Base-by-base conservation (phyloP, 495 filamentous ascomycete genomes). In the Penicillium flavigenum region DNA sequence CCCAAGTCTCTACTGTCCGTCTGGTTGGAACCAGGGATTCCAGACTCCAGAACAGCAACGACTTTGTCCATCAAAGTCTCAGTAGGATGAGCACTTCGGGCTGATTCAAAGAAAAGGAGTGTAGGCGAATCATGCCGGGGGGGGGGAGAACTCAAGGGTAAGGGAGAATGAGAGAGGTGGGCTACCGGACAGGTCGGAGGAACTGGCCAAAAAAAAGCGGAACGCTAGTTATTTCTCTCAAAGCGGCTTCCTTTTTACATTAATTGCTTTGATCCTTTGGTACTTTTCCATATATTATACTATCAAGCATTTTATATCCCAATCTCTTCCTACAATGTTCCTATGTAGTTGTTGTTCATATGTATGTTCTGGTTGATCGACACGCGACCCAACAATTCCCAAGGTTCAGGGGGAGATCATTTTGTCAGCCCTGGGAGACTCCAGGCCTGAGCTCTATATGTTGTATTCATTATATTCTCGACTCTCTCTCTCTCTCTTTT, bases 91-190 rank as follows among this genome's bases (percentile, higher is more conserved):
- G 51, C 51, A 58, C 27, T 60, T 29, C 16, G 50, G 36, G 36
- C 46, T 57, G 7, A 24, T 54, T 50, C 49, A 19, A 46, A 42
- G 4, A 27, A 56, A 46, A 42, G 26, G 31, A 34, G 42, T 49
- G 57, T 29, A 27, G 32, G 34, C 55, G 46, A 65, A 62, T 56
- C 64, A 67, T 67, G 45, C 48, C 51, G 32, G 49, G 29, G 47
- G 4, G 47, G 4, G 24, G 24, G 19, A 32, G 29, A 31, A 32
- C 19, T 19, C 8, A 36, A 24, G 46, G 47, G 54, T 47, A 48
- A 38, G 45, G 51, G 52, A 63, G 63, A 66, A 58, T 62, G 61
- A 58, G 54, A 60, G 54, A 49, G 49, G 45, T 48, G 53, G 53
- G 43, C 34, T 47, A 41, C 14, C 53, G 44, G 53, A 47, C 53